phyloP scores from a whole-genome alignment of 495 filamentous ascomycete species.

The Penicillium verhagenii region DNA sequence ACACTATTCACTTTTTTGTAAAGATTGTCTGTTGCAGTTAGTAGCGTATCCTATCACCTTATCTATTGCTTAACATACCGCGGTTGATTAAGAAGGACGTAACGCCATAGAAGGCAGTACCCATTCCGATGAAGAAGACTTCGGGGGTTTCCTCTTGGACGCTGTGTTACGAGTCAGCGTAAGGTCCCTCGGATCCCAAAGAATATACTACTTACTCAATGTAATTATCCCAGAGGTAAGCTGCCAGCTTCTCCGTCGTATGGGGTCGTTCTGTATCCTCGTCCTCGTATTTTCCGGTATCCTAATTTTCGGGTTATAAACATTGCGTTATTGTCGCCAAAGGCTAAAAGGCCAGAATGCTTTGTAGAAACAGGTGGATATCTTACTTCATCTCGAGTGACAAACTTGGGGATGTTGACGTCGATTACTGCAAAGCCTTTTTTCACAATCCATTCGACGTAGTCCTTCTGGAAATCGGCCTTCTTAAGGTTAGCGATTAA shows the following conservation, averaged over 20 bases:
- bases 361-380: too few species aligned
- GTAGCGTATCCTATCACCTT: background rate
- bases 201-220: constrained; percentile 61
- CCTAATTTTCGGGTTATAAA: constrained; percentile 5
- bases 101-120: constrained; percentile 68
- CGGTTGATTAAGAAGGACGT: constrained; percentile 67
- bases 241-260: constrained; percentile 71
- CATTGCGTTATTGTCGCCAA: background rate
- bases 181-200: background rate
- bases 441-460: constrained; percentile 75
- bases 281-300: constrained; percentile 38
- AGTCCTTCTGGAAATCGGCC: constrained; percentile 74
- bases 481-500: constrained; percentile 48
- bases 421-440: constrained; percentile 81
- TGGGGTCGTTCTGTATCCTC: constrained; percentile 41
- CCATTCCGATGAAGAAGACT: constrained; percentile 81
- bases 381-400: constrained; percentile 46
- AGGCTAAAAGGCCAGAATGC: too few species aligned
- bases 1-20: constrained; percentile 57
- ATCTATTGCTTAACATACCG: constrained; percentile 41
- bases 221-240: constrained; percentile 96
- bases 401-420: constrained; percentile 78
- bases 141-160: constrained; percentile 63
- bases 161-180: constrained; percentile 30
- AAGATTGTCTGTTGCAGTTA: constrained; percentile 39